Evolutionary conservation across 2,329 filamentous ascomycete species (phyloP).

Genomic region (Cercospora nicotianae): DNA sequence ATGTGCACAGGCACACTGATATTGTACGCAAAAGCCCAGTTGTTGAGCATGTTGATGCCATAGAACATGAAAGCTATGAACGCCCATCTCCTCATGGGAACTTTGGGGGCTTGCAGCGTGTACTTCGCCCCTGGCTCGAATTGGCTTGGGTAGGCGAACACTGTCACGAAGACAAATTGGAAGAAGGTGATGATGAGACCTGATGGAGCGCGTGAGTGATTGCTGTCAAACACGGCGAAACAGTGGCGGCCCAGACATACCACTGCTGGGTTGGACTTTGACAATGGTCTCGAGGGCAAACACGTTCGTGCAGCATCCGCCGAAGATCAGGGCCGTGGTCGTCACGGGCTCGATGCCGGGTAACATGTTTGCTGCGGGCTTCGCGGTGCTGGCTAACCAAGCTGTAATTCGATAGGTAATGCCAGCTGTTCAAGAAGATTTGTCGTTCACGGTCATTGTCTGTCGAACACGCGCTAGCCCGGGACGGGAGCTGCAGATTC

Average conservation of each 20-base stretch:
- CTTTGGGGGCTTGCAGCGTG: slow-evolving; percentile 72
- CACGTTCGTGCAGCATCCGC: slow-evolving; percentile 95
- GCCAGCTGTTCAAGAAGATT: neutral
- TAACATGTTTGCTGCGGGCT: slow-evolving; percentile 13
- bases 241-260: slow-evolving; percentile 48
- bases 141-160: slow-evolving; percentile 52
- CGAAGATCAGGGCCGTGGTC: slow-evolving; percentile 87
- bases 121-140: slow-evolving; percentile 60
- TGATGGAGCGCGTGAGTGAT: slow-evolving; percentile 38
- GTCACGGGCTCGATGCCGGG: slow-evolving; percentile 27
- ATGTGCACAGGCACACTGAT: slow-evolving; percentile 97
- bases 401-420: neutral
- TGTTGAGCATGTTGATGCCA: slow-evolving; percentile 92
- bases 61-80: slow-evolving; percentile 91
- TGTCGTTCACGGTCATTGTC: neutral
- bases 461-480: neutral
- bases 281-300: slow-evolving; percentile 94
- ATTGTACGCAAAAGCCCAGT: slow-evolving; percentile 94
- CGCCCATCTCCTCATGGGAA: slow-evolving; percentile 81
- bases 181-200: slow-evolving; percentile 62
- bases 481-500: neutral
- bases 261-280: slow-evolving; percentile 82
- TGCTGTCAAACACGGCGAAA: neutral
- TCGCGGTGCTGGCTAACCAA: neutral
- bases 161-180: slow-evolving; percentile 62